Evolutionary conservation across 345 rosid species (phyloP).

Genomic region (Lepidium didymum): DNA sequence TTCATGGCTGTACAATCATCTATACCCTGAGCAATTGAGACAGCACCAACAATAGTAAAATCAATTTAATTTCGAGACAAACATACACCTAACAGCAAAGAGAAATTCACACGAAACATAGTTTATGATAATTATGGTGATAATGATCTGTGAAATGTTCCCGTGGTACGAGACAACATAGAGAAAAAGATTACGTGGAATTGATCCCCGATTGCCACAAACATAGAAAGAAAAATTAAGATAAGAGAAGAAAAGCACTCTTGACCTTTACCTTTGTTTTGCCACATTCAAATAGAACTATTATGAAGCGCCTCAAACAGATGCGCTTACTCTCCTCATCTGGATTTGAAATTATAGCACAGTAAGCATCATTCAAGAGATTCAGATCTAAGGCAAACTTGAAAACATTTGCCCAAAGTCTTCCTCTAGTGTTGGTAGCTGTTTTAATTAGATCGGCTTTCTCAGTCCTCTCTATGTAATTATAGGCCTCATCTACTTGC

Average conservation of each 20-base stretch:
- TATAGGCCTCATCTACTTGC: constrained; percentile 87
- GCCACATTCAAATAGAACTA: constrained; percentile 78
- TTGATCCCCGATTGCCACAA: background rate
- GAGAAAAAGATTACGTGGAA: background rate
- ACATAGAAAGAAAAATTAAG: background rate
- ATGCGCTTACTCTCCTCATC: constrained; percentile 93
- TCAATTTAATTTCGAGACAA: background rate
- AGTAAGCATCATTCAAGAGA: constrained; percentile 82
- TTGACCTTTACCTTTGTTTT: constrained; percentile 59
- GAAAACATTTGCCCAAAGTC: constrained; percentile 94
- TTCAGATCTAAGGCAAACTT: constrained; percentile 86
- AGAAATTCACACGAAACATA: constrained; percentile 1
- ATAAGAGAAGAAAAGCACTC: constrained; percentile 9
- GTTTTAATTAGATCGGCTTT: constrained; percentile 40
- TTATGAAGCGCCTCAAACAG: constrained; percentile 89
- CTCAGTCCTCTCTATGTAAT: constrained; percentile 27
- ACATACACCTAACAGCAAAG: constrained; percentile 1
- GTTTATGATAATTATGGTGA: background rate
- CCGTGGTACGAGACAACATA: background rate
- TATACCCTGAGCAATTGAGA: background rate
- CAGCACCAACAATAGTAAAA: constrained; percentile 9
- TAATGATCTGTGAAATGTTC: background rate
- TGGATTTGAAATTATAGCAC: constrained; percentile 96
- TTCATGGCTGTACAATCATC: constrained; percentile 5
- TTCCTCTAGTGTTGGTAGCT: constrained; percentile 53